Percentiles rank a stretch among this genome's conserved stretches.
phyloP scores from a whole-genome alignment of 768 basidiomycete genomes.

The Naganishia antarctica region DNA sequence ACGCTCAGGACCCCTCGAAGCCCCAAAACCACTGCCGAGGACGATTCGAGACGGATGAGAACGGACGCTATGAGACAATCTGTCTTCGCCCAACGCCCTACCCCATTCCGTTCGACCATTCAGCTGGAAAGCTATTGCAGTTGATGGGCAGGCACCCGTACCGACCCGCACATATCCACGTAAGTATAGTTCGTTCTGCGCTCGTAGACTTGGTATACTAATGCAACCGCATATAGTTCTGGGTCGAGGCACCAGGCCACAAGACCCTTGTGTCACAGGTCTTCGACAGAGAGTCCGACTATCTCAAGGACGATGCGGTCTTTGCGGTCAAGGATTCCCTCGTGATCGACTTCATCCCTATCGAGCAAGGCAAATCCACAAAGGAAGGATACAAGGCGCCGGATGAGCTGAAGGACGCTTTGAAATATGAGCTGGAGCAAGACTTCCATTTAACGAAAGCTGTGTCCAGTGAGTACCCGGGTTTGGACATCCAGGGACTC shows the following conservation, averaged over 20 bases:
- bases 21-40: conserved; percentile 37
- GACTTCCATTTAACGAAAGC: conserved; percentile 17
- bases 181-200: neutral
- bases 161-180: conserved; percentile 19
- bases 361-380: conserved; percentile 6
- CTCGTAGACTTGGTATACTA: neutral
- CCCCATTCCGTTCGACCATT: conserved; percentile 37
- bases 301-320: conserved; percentile 39
- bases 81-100: conserved; percentile 36
- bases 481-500: conserved; percentile 17
- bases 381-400: conserved; percentile 14
- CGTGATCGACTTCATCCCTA: conserved; percentile 20
- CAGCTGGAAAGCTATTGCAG: conserved; percentile 14
- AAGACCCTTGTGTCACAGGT: conserved; percentile 39
- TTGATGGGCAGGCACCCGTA: conserved; percentile 21
- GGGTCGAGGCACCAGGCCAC: conserved; percentile 30
- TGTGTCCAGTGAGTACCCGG: neutral
- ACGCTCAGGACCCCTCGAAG: conserved; percentile 35
- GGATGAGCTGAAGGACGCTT: conserved; percentile 3
- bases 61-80: conserved; percentile 33
- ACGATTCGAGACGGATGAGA: conserved; percentile 36
- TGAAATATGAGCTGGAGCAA: conserved; percentile 19
- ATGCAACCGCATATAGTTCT: conserved; percentile 29
- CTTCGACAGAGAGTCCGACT: conserved; percentile 34
- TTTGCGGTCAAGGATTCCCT: conserved; percentile 36